Percentiles rank a stretch among this genome's conserved stretches.
Conservation (phyloP, 2,329 filamentous ascomycete genomes). For the Aphanoascus verrucosus region DNA sequence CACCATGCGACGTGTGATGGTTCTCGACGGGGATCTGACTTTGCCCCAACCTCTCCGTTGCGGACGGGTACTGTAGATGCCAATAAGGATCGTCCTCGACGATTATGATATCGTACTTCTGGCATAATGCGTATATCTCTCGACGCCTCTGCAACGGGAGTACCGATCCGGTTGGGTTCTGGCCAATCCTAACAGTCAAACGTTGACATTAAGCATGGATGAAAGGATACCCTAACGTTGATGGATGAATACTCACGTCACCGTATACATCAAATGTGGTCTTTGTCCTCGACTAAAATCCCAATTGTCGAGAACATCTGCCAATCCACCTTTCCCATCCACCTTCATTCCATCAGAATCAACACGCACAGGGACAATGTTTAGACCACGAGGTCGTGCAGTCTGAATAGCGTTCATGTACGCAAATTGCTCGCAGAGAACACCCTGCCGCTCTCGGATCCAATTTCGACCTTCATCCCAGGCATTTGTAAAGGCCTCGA, state of each 20-base stretch:
- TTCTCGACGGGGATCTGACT: slow-evolving; percentile 27
- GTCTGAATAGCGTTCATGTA: slow-evolving; percentile 68
- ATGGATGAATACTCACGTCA: slow-evolving; percentile 54
- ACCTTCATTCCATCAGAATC: slow-evolving; percentile 73
- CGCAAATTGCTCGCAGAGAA: slow-evolving; percentile 69
- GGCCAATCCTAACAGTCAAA: slow-evolving; percentile 54
- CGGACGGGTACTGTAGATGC: slow-evolving; percentile 81
- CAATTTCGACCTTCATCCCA: slow-evolving; percentile 62
- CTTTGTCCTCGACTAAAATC: slow-evolving; percentile 60
- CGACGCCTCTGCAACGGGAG: slow-evolving; percentile 62
- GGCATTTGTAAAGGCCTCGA: slow-evolving; percentile 64
- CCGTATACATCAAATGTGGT: slow-evolving; percentile 79
- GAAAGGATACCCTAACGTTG: background rate
- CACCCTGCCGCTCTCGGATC: slow-evolving; percentile 57
- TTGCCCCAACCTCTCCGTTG: slow-evolving; percentile 31
- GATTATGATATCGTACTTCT: slow-evolving; percentile 78
- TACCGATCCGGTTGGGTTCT: slow-evolving; percentile 75
- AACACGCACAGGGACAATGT: slow-evolving; percentile 61
- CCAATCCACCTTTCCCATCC: slow-evolving; percentile 59
- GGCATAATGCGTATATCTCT: slow-evolving; percentile 69
- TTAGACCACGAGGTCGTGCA: slow-evolving; percentile 56
- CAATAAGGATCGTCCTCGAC: slow-evolving; percentile 93
- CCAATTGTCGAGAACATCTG: slow-evolving; percentile 74
- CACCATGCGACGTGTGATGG: slow-evolving; percentile 36
- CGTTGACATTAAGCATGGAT: background rate